Evolutionary conservation across 495 filamentous ascomycete species (phyloP).

Genomic region (Antarctomyces pellizariae): DNA sequence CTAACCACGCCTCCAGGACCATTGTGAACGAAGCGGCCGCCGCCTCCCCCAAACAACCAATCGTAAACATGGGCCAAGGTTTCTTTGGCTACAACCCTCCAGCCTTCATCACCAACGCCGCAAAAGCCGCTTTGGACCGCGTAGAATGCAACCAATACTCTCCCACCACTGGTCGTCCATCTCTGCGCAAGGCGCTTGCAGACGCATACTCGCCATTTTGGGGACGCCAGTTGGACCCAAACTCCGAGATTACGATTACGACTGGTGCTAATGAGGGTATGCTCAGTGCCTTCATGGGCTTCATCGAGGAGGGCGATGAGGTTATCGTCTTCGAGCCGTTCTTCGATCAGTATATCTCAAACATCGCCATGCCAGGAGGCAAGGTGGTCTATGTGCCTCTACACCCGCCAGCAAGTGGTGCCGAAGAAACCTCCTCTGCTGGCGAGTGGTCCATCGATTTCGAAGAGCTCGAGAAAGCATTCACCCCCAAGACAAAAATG

Average conservation of each 20-base stretch:
- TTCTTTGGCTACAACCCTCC: slow-evolving; percentile 98
- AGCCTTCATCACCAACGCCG: slow-evolving; percentile 71
- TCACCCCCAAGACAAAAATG: slow-evolving; percentile 80
- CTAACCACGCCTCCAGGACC: slow-evolving; percentile 28
- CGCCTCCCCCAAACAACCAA: slow-evolving; percentile 69
- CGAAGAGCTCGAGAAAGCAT: slow-evolving; percentile 55
- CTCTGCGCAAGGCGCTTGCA: slow-evolving; percentile 75
- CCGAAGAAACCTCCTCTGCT: slow-evolving; percentile 53
- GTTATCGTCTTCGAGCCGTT: slow-evolving; percentile 97
- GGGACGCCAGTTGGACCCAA: slow-evolving; percentile 54
- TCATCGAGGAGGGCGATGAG: slow-evolving; percentile 83
- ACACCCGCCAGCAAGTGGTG: slow-evolving; percentile 72
- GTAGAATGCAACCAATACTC: slow-evolving; percentile 98
- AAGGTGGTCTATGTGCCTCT: slow-evolving; percentile 84
- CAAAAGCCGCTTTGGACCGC: slow-evolving; percentile 67
- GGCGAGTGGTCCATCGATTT: slow-evolving; percentile 78
- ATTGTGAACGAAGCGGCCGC: slow-evolving; percentile 82
- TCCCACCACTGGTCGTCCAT: slow-evolving; percentile 76
- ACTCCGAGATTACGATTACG: slow-evolving; percentile 82
- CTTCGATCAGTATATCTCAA: slow-evolving; percentile 96
- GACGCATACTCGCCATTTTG: slow-evolving; percentile 77
- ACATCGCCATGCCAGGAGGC: slow-evolving; percentile 94
- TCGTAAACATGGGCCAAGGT: slow-evolving; percentile 92
- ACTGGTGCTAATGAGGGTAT: slow-evolving; percentile 97
- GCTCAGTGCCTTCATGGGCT: slow-evolving; percentile 92